phyloP scores from a whole-genome alignment of 805 yeast genomes.

The Candida koratica region DNA sequence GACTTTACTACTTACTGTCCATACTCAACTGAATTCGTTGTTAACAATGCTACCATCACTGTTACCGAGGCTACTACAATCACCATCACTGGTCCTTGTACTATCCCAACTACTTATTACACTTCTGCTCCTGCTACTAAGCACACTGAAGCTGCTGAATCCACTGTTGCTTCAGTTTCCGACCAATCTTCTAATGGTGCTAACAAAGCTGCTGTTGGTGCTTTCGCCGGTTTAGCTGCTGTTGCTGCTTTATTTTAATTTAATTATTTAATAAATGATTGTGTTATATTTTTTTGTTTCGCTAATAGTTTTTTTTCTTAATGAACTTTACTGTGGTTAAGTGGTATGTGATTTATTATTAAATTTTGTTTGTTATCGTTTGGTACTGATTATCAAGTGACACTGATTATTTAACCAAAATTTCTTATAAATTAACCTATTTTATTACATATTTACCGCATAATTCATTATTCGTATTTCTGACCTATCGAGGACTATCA shows the following conservation, averaged over 20 bases:
- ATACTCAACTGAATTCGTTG: constrained; percentile 58
- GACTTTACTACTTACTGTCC: constrained; percentile 79
- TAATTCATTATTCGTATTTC: no score
- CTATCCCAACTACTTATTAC: constrained; percentile 49
- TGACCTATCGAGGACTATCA: constrained; percentile 1
- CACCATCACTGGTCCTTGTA: constrained; percentile 86
- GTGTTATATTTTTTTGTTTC: neutral
- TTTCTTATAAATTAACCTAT: no score
- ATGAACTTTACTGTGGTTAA: no score
- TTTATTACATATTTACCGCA: no score
- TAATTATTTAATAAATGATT: constrained; percentile 5
- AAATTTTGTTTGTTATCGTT: no score
- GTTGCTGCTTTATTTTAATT: constrained; percentile 45
- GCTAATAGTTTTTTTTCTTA: neutral
- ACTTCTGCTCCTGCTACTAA: constrained; percentile 14
- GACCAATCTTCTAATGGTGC: constrained; percentile 34
- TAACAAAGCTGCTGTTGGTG: constrained; percentile 45
- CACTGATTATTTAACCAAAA: no score
- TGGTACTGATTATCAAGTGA: no score
- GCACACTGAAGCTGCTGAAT: constrained; percentile 18
- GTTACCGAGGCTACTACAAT: constrained; percentile 77
- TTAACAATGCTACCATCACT: constrained; percentile 66
- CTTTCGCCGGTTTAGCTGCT: constrained; percentile 51
- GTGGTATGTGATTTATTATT: neutral
- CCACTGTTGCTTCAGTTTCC: constrained; percentile 20